Percentiles rank a stretch among this genome's conserved stretches.
Evolutionary conservation across 352 stramenopile genomes (phyloP).

Genomic region (Phytophthora sojae): DNA sequence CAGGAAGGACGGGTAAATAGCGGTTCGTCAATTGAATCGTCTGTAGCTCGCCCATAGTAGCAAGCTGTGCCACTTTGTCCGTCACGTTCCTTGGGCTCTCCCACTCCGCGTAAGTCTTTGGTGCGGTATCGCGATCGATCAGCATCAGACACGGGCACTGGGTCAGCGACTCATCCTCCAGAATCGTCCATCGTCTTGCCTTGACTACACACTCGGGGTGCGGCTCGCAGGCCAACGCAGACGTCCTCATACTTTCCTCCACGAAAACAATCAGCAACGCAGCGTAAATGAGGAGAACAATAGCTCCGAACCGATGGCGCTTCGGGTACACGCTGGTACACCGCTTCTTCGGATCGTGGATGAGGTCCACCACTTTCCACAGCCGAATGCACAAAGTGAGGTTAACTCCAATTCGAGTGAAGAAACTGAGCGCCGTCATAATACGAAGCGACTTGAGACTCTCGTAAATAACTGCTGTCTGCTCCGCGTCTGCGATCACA

Average conservation of each 20-base stretch:
- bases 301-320: background rate
- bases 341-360: background rate
- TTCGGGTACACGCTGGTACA: background rate
- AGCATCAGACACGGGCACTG: background rate
- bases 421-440: background rate
- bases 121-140: background rate
- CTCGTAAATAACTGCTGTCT: background rate
- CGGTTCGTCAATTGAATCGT: constrained; percentile 23
- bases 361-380: background rate
- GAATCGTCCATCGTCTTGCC: background rate
- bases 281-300: background rate
- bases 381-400: background rate
- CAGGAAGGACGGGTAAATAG: constrained; percentile 29
- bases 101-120: background rate
- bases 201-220: background rate
- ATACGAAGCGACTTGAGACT: constrained; percentile 1
- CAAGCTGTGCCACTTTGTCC: background rate
- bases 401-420: background rate
- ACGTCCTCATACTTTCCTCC: background rate
- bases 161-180: background rate
- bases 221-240: background rate
- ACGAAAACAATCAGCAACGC: background rate
- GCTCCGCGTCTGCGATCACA: background rate
- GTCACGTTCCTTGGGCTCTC: background rate
- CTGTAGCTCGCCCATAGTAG: background rate